Evolutionary conservation across 352 stramenopile species (phyloP).

Genomic region (Globisporangium nagaii): DNA sequence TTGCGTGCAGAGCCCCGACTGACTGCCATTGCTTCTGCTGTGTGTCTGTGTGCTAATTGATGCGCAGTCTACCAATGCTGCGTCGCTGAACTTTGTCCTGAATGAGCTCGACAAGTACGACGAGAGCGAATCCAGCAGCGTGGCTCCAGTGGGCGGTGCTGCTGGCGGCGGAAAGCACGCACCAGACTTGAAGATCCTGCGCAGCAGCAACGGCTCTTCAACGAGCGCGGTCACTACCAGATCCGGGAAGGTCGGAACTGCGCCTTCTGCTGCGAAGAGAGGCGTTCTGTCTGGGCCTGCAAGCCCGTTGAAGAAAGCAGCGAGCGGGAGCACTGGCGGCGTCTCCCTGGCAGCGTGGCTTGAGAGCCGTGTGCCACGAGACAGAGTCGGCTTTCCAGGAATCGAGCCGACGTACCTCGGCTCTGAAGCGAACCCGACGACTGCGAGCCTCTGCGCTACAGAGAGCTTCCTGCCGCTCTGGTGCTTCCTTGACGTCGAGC

Average conservation of each 20-base stretch:
- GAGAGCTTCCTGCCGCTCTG: conserved; percentile 62
- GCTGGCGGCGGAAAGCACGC: neutral
- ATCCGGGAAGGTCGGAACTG: neutral
- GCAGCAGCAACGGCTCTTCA: neutral
- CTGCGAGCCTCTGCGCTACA: conserved; percentile 19
- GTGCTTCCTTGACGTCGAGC: conserved; percentile 64
- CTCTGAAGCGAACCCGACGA: neutral
- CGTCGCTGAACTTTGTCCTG: conserved; percentile 57
- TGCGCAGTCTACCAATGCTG: conserved; percentile 19
- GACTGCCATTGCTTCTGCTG: neutral
- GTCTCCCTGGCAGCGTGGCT: conserved; percentile 38
- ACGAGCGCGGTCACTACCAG: too few species aligned
- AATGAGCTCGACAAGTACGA: conserved; percentile 61
- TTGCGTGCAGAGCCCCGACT: too few species aligned
- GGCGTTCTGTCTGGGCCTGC: too few species aligned
- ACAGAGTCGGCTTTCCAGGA: conserved; percentile 38
- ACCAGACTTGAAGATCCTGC: conserved; percentile 2
- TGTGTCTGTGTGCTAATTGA: neutral
- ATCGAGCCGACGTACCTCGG: conserved; percentile 10
- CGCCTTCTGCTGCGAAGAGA: neutral
- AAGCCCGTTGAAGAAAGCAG: conserved; percentile 11
- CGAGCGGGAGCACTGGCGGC: conserved; percentile 12
- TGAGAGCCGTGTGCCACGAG: conserved; percentile 31
- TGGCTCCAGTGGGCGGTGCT: neutral
- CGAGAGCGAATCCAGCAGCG: conserved; percentile 15